A percentile compares a stretch with the other conserved stretches of the same genome.
phyloP scores from a whole-genome alignment of 2,329 filamentous ascomycete species.

The Hirsutella rhossiliensis region DNA sequence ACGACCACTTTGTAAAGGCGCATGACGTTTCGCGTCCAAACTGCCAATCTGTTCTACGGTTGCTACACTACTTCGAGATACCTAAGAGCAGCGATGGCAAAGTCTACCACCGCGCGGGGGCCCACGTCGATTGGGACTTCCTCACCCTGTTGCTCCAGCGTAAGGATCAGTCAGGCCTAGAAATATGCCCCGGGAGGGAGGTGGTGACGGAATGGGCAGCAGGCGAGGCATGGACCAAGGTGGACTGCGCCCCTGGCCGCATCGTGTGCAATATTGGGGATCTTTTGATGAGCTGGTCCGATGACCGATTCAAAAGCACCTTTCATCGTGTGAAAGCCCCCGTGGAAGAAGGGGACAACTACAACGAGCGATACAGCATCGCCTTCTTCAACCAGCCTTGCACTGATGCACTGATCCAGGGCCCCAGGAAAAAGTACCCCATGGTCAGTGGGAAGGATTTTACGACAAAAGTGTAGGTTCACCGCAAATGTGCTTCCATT shows the following conservation, averaged over 20 bases:
- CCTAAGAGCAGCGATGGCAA: slow-evolving; percentile 20
- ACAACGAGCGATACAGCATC: slow-evolving; percentile 50
- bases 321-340: slow-evolving; percentile 54
- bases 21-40: slow-evolving; percentile 38
- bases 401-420: slow-evolving; percentile 45
- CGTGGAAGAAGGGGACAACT: slow-evolving; percentile 40
- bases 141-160: slow-evolving; percentile 44
- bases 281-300: slow-evolving; percentile 53
- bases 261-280: slow-evolving; percentile 58
- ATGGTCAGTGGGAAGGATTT: slow-evolving; percentile 49
- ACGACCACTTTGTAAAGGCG: slow-evolving; percentile 41
- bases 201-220: slow-evolving; percentile 45
- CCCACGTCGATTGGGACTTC: slow-evolving; percentile 53
- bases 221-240: slow-evolving; percentile 50
- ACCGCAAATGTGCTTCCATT: too few relatives aligned
- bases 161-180: slow-evolving; percentile 46
- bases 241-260: slow-evolving; percentile 39
- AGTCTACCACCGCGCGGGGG: slow-evolving; percentile 47
- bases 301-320: slow-evolving; percentile 55
- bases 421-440: slow-evolving; percentile 49
- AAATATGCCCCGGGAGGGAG: slow-evolving; percentile 53
- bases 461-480: too few relatives aligned
- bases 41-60: slow-evolving; percentile 40
- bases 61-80: slow-evolving; percentile 44
- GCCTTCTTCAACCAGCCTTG: slow-evolving; percentile 56